phyloP scores from a whole-genome alignment of 2,329 filamentous ascomycete species.

The Diplocarpon mali region DNA sequence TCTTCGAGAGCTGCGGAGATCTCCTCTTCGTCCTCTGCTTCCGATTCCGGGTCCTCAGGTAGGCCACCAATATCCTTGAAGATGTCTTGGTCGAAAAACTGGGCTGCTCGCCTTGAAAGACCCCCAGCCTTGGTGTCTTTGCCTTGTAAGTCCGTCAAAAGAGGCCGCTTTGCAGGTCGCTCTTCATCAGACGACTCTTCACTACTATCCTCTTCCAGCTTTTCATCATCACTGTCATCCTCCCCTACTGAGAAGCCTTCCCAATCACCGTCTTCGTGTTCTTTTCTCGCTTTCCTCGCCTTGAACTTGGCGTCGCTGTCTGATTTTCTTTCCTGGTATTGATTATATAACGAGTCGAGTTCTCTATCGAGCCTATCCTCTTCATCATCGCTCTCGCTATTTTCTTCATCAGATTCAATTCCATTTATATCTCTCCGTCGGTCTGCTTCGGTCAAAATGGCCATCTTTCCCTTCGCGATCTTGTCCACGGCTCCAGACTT shows the following conservation, averaged over 20 bases:
- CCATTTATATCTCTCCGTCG: constrained; percentile 49
- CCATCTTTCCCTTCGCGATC: constrained; percentile 72
- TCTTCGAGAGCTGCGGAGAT: constrained; percentile 29
- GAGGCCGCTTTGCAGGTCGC: constrained; percentile 31
- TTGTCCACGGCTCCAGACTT: constrained; percentile 58
- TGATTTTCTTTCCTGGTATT: constrained; percentile 71
- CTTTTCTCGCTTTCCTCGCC: constrained; percentile 77
- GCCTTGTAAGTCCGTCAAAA: constrained; percentile 53
- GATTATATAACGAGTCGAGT: constrained; percentile 77
- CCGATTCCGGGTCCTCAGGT: constrained; percentile 41
- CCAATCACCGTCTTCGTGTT: constrained; percentile 81
- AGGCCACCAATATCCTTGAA: constrained; percentile 73
- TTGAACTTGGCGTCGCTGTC: constrained; percentile 76
- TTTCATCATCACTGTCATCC: constrained; percentile 40
- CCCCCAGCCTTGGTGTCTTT: constrained; percentile 39
- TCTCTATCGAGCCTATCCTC: constrained; percentile 74
- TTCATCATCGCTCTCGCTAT: constrained; percentile 62
- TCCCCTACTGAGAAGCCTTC: constrained; percentile 70
- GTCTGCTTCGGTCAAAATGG: constrained; percentile 46
- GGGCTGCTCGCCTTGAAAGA: constrained; percentile 73
- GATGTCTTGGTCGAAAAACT: constrained; percentile 92
- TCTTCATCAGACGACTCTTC: constrained; percentile 49
- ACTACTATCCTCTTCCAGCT: constrained; percentile 50
- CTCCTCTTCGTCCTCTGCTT: constrained; percentile 31
- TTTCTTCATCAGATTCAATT: constrained; percentile 42